A percentile compares a stretch with the other conserved stretches of the same genome.
Conservation (phyloP, 2,329 filamentous ascomycete genomes). For the Talaromyces sp. region DNA sequence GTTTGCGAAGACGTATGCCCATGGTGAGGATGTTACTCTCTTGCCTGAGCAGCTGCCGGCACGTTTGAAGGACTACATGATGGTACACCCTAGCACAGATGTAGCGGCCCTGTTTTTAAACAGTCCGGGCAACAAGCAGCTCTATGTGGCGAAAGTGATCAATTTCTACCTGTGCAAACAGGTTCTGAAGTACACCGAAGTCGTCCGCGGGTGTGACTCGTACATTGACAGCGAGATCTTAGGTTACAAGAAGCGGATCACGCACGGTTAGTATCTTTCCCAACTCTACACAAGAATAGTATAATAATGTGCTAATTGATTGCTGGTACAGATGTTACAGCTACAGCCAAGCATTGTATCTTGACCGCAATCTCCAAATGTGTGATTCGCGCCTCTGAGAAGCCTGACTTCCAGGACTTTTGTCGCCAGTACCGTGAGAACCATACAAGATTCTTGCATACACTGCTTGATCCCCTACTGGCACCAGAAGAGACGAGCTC, state of each 20-base stretch:
- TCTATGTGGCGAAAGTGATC: constrained; percentile 23
- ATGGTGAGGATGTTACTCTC: background rate
- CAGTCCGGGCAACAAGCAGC: constrained; percentile 16
- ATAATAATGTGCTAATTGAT: background rate
- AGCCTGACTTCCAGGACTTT: constrained; percentile 20
- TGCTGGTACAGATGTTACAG: constrained; percentile 14
- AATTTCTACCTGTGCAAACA: constrained; percentile 20
- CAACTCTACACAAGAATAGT: background rate
- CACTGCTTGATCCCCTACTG: constrained; percentile 18
- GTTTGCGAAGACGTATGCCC: constrained; percentile 8
- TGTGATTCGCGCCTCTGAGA: constrained; percentile 14
- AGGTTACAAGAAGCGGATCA: constrained; percentile 14
- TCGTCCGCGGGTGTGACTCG: constrained; percentile 21
- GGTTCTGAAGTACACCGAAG: constrained; percentile 17
- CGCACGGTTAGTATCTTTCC: constrained; percentile 14
- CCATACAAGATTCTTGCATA: constrained; percentile 17
- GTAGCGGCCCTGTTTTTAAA: constrained; percentile 18
- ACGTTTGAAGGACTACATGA: constrained; percentile 15
- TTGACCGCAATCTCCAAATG: constrained; percentile 16
- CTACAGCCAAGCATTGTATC: constrained; percentile 16
- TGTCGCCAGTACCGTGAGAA: constrained; percentile 14
- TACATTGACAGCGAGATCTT: constrained; percentile 18
- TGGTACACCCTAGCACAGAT: constrained; percentile 11
- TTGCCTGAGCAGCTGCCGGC: background rate
- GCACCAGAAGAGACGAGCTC: constrained; percentile 4